Evolutionary conservation across 768 basidiomycete genomes (phyloP).

Genomic region (Xerocomellus intermedius): DNA sequence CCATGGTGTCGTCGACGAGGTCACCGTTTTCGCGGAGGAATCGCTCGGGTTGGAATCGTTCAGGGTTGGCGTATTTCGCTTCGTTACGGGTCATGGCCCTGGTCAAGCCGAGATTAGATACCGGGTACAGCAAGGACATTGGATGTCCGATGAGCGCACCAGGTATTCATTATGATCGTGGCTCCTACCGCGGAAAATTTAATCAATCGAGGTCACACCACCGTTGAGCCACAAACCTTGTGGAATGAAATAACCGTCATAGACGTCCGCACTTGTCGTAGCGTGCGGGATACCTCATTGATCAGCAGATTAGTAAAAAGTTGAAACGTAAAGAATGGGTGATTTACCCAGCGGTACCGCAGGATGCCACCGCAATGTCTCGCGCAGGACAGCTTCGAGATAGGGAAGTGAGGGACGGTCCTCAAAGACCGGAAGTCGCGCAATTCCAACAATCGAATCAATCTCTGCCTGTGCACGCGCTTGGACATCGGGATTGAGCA

Average conservation of each 20-base stretch:
- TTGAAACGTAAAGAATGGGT: background rate
- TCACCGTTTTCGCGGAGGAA: constrained; percentile 26
- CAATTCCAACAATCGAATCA: constrained; percentile 29
- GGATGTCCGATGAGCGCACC: constrained; percentile 15
- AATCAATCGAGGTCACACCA: background rate
- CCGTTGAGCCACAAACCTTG: constrained; percentile 36
- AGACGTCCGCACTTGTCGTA: constrained; percentile 40
- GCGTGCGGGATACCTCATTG: constrained; percentile 33
- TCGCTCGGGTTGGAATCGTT: constrained; percentile 37
- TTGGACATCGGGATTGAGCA: constrained; percentile 38
- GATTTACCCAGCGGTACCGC: constrained; percentile 32
- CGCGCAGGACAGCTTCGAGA: constrained; percentile 30
- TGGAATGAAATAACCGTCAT: constrained; percentile 54
- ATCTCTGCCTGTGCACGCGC: constrained; percentile 39
- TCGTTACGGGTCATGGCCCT: constrained; percentile 38
- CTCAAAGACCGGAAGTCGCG: constrained; percentile 31
- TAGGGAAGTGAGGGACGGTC: constrained; percentile 29
- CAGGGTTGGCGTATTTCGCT: constrained; percentile 32
- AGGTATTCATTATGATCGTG: constrained; percentile 30
- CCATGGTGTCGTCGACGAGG: constrained; percentile 30
- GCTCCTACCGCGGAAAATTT: constrained; percentile 15
- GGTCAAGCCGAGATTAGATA: background rate
- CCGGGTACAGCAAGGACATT: background rate
- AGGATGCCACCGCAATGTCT: constrained; percentile 38
- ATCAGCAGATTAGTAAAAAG: background rate